phyloP scores from a whole-genome alignment of 495 filamentous ascomycete species.

The Aspergillus carlsbadensis region DNA sequence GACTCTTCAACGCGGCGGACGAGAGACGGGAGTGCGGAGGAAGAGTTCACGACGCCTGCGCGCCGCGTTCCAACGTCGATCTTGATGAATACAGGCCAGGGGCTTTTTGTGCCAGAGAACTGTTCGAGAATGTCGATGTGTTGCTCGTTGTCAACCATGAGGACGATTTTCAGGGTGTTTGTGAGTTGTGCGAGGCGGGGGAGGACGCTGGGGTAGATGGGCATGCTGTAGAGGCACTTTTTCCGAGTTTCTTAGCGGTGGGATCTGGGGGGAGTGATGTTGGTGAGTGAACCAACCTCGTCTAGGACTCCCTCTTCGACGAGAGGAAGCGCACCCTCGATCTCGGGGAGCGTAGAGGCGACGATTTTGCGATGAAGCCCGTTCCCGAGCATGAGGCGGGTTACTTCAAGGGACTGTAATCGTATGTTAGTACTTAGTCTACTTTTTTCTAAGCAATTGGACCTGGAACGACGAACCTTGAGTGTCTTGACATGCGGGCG shows the following conservation, averaged over 20 bases:
- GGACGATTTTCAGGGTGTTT: slow-evolving; percentile 24
- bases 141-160: slow-evolving; percentile 37
- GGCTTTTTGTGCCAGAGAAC: slow-evolving; percentile 5
- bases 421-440: slow-evolving; percentile 1
- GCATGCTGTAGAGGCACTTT: slow-evolving; percentile 35
- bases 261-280: not conserved
- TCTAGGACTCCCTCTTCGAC: slow-evolving; percentile 33
- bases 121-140: slow-evolving; percentile 31
- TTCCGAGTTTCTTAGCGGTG: not conserved
- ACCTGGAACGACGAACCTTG: slow-evolving; percentile 21
- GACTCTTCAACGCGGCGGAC: slow-evolving; percentile 21
- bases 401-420: slow-evolving; percentile 28
- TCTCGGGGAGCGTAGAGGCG: slow-evolving; percentile 32
- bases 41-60: slow-evolving; percentile 21
- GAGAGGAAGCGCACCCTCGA: slow-evolving; percentile 29
- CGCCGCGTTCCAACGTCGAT: slow-evolving; percentile 28
- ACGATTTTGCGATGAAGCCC: slow-evolving; percentile 32
- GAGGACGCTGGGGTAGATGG: slow-evolving; percentile 30
- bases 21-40: slow-evolving; percentile 12
- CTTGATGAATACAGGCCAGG: slow-evolving; percentile 33
- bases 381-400: slow-evolving; percentile 33
- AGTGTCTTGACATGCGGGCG: slow-evolving; percentile 39
- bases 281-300: slow-evolving; percentile 20
- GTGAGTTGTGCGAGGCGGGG: slow-evolving; percentile 26
- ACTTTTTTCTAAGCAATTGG: too few species aligned